Evolutionary conservation across 495 filamentous ascomycete species (phyloP).

Genomic region (Annulohypoxylon bovei): DNA sequence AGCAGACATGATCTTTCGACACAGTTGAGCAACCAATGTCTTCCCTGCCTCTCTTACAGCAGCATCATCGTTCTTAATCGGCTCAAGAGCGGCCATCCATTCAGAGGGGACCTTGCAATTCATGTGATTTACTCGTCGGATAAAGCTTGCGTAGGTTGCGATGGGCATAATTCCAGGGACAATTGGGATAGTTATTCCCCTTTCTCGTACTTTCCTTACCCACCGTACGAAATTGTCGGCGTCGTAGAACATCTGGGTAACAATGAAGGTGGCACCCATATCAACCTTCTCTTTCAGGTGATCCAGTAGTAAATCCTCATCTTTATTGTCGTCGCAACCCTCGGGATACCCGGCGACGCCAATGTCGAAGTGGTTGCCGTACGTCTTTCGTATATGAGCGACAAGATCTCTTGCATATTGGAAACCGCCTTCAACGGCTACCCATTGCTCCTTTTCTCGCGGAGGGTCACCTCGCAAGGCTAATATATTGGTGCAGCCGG

Average conservation of each 20-base stretch:
- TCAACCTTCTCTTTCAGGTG: slow-evolving; percentile 99
- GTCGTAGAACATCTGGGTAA: slow-evolving; percentile 99
- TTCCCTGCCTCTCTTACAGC: slow-evolving; percentile 92
- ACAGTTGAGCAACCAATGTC: slow-evolving; percentile 90
- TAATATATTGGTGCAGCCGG: slow-evolving; percentile 97
- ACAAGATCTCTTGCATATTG: slow-evolving; percentile 94
- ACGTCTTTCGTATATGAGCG: slow-evolving; percentile 86
- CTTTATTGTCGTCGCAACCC: slow-evolving; percentile 90
- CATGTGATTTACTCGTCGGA: slow-evolving; percentile 89
- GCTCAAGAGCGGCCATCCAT: slow-evolving; percentile 85
- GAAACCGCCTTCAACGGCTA: slow-evolving; percentile 84
- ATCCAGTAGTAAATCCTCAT: slow-evolving; percentile 84
- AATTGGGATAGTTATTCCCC: slow-evolving; percentile 89
- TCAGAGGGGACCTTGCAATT: slow-evolving; percentile 80
- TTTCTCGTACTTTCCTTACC: slow-evolving; percentile 83
- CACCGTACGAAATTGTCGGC: slow-evolving; percentile 92
- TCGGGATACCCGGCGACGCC: slow-evolving; percentile 98
- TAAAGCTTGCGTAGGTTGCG: slow-evolving; percentile 89
- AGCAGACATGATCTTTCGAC: slow-evolving; percentile 78
- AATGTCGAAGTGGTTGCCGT: slow-evolving; percentile 97
- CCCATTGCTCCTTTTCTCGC: slow-evolving; percentile 93
- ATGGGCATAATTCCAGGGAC: slow-evolving; percentile 99
- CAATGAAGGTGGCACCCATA: slow-evolving; percentile 89
- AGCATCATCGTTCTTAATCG: slow-evolving; percentile 95
- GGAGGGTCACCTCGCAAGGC: slow-evolving; percentile 95